phyloP scores from a whole-genome alignment of 768 basidiomycete genomes.

The Trametes gibbosa region DNA sequence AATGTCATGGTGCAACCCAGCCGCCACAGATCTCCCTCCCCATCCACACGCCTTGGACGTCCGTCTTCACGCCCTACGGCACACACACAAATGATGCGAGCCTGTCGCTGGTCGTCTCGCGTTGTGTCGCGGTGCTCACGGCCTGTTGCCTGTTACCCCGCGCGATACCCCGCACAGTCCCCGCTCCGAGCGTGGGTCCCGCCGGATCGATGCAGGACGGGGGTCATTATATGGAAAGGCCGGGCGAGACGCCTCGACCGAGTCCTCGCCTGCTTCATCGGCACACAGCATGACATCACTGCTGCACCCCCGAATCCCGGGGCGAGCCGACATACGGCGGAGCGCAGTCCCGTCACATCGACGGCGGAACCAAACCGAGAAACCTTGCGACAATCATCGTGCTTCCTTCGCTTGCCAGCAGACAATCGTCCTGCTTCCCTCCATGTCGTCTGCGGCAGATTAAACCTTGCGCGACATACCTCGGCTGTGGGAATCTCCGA shows the following conservation, averaged over 20 bases:
- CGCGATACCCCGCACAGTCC: background rate
- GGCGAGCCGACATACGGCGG: background rate
- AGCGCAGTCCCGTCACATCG: background rate
- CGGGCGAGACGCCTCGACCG: slow-evolving; percentile 8
- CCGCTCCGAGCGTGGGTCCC: slow-evolving; percentile 7
- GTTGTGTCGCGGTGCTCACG: background rate
- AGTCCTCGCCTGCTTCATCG: background rate
- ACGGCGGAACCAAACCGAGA: background rate
- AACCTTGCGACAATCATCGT: background rate
- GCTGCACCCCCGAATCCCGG: background rate
- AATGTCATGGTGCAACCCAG: background rate
- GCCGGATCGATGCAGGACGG: background rate
- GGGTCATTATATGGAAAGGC: background rate
- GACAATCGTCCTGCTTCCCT: too few relatives aligned
- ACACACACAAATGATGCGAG: slow-evolving; percentile 10
- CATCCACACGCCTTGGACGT: background rate
- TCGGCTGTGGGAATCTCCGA: too few relatives aligned
- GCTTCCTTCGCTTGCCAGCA: too few relatives aligned
- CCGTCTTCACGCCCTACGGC: slow-evolving; percentile 9
- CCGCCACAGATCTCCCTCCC: background rate
- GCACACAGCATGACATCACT: background rate
- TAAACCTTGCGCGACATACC: too few relatives aligned
- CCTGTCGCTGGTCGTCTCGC: background rate
- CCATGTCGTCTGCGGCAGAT: too few relatives aligned
- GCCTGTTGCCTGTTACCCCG: background rate